phyloP scores from a whole-genome alignment of 2,329 filamentous ascomycete genomes.

The Penicillium hesseltinei region DNA sequence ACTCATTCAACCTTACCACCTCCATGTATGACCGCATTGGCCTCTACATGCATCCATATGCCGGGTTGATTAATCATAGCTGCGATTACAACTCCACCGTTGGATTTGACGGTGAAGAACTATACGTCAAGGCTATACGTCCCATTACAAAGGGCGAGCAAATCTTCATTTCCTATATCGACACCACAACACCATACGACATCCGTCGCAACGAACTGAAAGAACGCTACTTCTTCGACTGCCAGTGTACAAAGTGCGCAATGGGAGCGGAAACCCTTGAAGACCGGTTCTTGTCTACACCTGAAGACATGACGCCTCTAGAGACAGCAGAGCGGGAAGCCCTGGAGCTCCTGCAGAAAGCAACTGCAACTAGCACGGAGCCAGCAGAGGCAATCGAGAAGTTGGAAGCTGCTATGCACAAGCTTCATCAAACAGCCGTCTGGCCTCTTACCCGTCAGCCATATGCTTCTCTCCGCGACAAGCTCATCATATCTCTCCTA shows the following conservation, averaged over 20 bases:
- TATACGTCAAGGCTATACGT: slow-evolving; percentile 53
- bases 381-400: slow-evolving; percentile 33
- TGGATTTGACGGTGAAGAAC: slow-evolving; percentile 54
- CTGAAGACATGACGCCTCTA: slow-evolving; percentile 13
- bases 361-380: slow-evolving; percentile 14
- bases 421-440: slow-evolving; percentile 39
- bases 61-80: slow-evolving; percentile 60
- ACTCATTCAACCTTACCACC: slow-evolving; percentile 58
- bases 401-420: slow-evolving; percentile 42
- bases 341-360: slow-evolving; percentile 25
- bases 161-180: slow-evolving; percentile 62
- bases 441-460: slow-evolving; percentile 56
- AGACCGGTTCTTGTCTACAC: slow-evolving; percentile 16
- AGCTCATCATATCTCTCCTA: slow-evolving; percentile 52
- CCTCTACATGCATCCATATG: slow-evolving; percentile 56
- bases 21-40: slow-evolving; percentile 58
- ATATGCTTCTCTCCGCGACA: slow-evolving; percentile 53
- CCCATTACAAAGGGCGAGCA: slow-evolving; percentile 57
- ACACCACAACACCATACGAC: slow-evolving; percentile 52
- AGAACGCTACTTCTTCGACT: slow-evolving; percentile 59
- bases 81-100: slow-evolving; percentile 60
- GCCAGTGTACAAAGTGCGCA: slow-evolving; percentile 54
- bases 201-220: slow-evolving; percentile 54
- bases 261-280: slow-evolving; percentile 19
- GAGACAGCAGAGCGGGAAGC: slow-evolving; percentile 24